Evolutionary conservation across 192 early-diverging fungal species (phyloP), one percentile per base, ranked within the genome.

Genomic region (Coemansia sp.): DNA sequence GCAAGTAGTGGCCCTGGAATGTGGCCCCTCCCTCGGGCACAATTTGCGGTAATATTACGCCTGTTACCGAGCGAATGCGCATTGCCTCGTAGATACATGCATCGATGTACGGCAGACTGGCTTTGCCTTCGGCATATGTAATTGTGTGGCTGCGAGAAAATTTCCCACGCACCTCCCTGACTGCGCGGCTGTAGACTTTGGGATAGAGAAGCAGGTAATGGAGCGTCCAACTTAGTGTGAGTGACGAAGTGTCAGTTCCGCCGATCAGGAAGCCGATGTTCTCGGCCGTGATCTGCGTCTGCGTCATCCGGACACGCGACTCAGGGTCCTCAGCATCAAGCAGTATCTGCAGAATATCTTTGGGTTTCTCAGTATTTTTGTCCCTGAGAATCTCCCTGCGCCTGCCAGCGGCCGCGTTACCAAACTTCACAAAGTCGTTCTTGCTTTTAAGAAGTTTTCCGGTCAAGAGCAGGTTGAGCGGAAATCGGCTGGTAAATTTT

Each of bases 1-100:
- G 81, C 15, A 84, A 19, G 26, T 64, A 75, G 39, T 72, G 60
- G 12, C 69, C 72, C 16, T 72, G 72, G 60, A 79, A 63, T 1
- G 72, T 76, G 11, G 65, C 68, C 1, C 81, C 81, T 38, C 64
- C 72, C 23, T 59, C 37, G 4, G 81, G 81, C 4, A 84, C 69
- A 1, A 72, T 47, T 6, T 75, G 64, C 8, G 65, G 54, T 12
- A 78, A 47, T 15, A 42, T 18, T 0, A 59, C 19, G 13, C 72
- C 72, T 0, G 71, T 59, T 2, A 76, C 77, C 0, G 73, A 58
- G 1, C 57, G 67, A 7, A 84, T 58, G 15, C 82, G 64, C 64
- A 84, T n/a, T 0, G 77, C 64, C 53, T 84, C 82, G 64, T 71
- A 70, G 45, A 84, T 75, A 47, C 74, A 74, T 1, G 76, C n/a